Conservation (phyloP, 129 eudicot genomes). For the Centrapalus pauciflorus region DNA sequence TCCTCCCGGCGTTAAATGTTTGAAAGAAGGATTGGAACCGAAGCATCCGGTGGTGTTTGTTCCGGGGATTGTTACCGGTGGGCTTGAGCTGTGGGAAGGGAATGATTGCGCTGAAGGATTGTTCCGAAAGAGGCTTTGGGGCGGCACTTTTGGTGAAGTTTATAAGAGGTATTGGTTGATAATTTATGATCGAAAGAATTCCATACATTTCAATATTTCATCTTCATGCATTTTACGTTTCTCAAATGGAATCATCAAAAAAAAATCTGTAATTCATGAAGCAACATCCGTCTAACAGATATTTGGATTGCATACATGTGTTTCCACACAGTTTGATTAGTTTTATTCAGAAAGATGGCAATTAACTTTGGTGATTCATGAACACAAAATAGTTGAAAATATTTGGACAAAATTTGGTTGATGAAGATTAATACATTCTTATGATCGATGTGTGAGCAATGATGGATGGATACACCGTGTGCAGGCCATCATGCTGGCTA, state of each 20-base stretch:
- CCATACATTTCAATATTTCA: too few species aligned
- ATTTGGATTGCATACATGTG: too few species aligned
- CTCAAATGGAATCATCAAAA: too few species aligned
- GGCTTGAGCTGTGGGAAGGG: conserved; percentile 96
- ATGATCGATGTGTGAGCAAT: neutral
- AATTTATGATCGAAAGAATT: too few species aligned
- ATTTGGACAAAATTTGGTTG: too few species aligned
- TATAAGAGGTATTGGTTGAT: conserved; percentile 55
- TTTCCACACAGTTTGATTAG: neutral
- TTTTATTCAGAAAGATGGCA: neutral
- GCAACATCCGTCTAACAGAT: too few species aligned
- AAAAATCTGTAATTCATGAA: too few species aligned
- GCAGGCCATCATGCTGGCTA: conserved; percentile 90
- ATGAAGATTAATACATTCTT: too few species aligned
- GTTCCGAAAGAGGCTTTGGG: conserved; percentile 95
- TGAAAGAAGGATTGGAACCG: conserved; percentile 61
- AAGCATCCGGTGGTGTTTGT: conserved; percentile 96
- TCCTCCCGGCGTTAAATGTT: conserved; percentile 80
- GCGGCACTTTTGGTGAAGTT: conserved; percentile 90
- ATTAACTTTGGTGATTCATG: neutral
- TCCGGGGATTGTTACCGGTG: conserved; percentile 92
- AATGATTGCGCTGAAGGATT: conserved; percentile 76
- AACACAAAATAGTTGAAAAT: neutral
- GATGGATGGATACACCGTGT: neutral
- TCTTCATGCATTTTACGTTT: too few species aligned